These are phyloP conservation scores for Fraxinus xanthoxyloides DNA, from an alignment of 305 asterid genomes.

Conservation along the genomic window DNA sequence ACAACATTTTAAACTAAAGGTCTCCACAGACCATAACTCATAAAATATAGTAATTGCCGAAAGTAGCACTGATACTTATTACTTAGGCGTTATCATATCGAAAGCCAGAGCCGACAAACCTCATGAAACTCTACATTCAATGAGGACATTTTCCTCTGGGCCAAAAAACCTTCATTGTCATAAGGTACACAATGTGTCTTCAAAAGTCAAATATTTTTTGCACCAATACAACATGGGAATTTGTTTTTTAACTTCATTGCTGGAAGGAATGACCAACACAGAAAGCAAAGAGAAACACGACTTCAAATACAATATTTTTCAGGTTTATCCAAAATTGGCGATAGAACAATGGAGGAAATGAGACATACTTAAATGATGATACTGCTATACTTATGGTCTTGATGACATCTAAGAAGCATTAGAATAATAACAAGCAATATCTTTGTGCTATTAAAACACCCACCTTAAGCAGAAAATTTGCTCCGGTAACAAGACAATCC, in stretches of 20 bases:
- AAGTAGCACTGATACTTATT: background rate
- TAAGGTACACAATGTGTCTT: background rate
- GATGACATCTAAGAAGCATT: background rate
- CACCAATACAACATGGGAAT: background rate
- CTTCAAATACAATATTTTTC: background rate
- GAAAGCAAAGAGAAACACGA: background rate
- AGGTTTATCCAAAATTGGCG: background rate
- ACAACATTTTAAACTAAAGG: background rate
- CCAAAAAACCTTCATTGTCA: background rate
- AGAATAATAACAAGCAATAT: background rate
- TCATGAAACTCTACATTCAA: background rate
- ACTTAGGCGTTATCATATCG: background rate
- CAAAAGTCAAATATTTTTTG: background rate
- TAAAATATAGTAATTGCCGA: background rate
- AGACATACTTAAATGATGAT: background rate
- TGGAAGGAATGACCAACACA: background rate
- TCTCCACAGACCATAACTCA: background rate
- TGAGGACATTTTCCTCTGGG: background rate
- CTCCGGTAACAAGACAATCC: slow-evolving; percentile 93
- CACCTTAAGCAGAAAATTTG: slow-evolving; percentile 94
- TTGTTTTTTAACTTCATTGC: background rate
- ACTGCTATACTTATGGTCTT: background rate
- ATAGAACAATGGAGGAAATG: background rate
- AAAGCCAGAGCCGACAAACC: background rate
- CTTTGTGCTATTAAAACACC: slow-evolving; percentile 16